Conservation (phyloP, 2,329 filamentous ascomycete species). For the Pseudophaeomoniella oleicola region DNA sequence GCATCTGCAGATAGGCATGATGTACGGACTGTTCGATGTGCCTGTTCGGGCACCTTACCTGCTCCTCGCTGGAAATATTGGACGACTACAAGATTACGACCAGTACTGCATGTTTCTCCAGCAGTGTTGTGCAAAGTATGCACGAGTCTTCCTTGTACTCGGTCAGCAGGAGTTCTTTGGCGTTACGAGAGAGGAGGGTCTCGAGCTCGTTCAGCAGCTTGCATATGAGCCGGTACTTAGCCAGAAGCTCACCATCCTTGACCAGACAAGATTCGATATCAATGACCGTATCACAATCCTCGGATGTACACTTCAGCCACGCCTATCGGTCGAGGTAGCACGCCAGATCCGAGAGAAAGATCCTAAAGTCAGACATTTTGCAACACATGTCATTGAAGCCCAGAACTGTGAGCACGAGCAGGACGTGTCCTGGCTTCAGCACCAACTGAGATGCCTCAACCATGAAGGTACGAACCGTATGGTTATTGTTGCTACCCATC, state of each 20-base stretch:
- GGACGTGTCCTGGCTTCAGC: conserved; percentile 33
- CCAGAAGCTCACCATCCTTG: conserved; percentile 14
- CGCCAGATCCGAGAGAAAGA: conserved; percentile 25
- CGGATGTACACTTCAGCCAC: conserved; percentile 45
- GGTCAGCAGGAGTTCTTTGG: conserved; percentile 24
- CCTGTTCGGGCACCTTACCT: conserved; percentile 8
- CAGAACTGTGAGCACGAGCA: conserved; percentile 33
- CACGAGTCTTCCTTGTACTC: conserved; percentile 16
- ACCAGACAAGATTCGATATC: conserved; percentile 14
- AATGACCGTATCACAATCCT: conserved; percentile 30
- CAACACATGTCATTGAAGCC: conserved; percentile 38
- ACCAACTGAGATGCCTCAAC: conserved; percentile 9
- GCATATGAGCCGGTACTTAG: conserved; percentile 15
- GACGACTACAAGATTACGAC: conserved; percentile 14
- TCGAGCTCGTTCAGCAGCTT: conserved; percentile 13
- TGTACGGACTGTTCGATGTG: conserved; percentile 12
- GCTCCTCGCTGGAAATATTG: conserved; percentile 19
- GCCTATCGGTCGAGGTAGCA: conserved; percentile 25
- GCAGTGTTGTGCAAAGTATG: conserved; percentile 12
- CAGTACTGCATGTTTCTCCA: conserved; percentile 13
- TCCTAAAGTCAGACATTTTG: conserved; percentile 38
- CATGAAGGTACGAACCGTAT: conserved; percentile 4
- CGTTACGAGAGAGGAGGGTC: conserved; percentile 8
- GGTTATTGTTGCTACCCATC: conserved; percentile 42
- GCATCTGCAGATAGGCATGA: conserved; percentile 13